A percentile compares a stretch with the other conserved stretches of the same genome.
Conservation (phyloP, 306 rosid genomes). For the Cucurbita argyrosperma region DNA sequence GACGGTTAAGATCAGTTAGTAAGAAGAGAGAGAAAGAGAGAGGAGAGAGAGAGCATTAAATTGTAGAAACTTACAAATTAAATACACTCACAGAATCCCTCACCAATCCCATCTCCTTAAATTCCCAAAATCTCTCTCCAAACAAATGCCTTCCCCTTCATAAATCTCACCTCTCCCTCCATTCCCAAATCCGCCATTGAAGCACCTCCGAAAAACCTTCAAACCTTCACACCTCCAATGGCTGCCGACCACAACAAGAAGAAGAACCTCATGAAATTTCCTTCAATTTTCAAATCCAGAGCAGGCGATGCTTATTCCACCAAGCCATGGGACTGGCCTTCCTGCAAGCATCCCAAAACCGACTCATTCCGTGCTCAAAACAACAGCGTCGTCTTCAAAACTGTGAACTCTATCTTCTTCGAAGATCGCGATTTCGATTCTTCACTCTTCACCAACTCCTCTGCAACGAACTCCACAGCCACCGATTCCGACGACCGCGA, state of each 20-base stretch:
- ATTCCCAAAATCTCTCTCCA: neutral
- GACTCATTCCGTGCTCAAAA: conserved; percentile 39
- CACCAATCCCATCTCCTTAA: conserved; percentile 15
- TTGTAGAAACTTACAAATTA: neutral
- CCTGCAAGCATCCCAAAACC: conserved; percentile 45
- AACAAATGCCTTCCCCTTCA: neutral
- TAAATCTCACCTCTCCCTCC: neutral
- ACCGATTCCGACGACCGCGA: conserved; percentile 34
- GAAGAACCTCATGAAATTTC: conserved; percentile 4
- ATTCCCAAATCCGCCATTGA: neutral
- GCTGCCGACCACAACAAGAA: neutral
- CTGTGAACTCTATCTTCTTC: conserved; percentile 56
- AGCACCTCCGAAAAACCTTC: neutral
- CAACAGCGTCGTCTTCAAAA: conserved; percentile 41
- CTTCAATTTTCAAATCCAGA: conserved; percentile 34
- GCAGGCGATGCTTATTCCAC: neutral
- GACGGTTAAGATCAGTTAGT: conserved; percentile 5
- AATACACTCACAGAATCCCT: conserved; percentile 39
- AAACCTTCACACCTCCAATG: neutral
- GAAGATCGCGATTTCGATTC: conserved; percentile 30
- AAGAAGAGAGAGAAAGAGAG: neutral
- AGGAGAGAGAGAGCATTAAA: conserved; percentile 15
- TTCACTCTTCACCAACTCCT: conserved; percentile 52
- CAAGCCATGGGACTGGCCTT: conserved; percentile 40
- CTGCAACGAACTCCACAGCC: conserved; percentile 45